Evolutionary conservation across 257 asterid genomes (phyloP).

Genomic region (Haberlea rhodopensis): DNA sequence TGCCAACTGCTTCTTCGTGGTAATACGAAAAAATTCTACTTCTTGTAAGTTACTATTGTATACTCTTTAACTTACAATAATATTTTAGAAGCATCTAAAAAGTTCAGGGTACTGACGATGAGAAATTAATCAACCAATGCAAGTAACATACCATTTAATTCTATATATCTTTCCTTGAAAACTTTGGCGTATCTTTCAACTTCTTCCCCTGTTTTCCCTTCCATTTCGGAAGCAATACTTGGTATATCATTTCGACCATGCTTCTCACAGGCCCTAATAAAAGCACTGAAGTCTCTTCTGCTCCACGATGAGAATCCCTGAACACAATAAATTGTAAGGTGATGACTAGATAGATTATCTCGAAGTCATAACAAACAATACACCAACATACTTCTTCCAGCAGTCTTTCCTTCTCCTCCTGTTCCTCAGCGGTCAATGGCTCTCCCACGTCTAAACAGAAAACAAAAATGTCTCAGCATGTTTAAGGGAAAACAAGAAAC

Average conservation of each 20-base stretch:
- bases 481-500: slow-evolving; percentile 17
- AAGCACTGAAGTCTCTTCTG: slow-evolving; percentile 88
- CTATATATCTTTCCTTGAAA: slow-evolving; percentile 92
- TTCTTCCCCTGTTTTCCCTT: slow-evolving; percentile 90
- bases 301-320: slow-evolving; percentile 99
- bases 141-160: slow-evolving; percentile 60
- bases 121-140: slow-evolving; percentile 2
- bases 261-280: slow-evolving; percentile 97
- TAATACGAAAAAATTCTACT: no score
- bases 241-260: slow-evolving; percentile 81
- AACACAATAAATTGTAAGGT: slow-evolving; percentile 25
- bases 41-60: no score
- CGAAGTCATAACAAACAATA: slow-evolving; percentile 14
- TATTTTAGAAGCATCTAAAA: no score
- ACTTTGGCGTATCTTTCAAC: slow-evolving; percentile 89
- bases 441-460: slow-evolving; percentile 71
- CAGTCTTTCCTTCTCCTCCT: slow-evolving; percentile 85
- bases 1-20: no score
- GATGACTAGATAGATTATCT: slow-evolving; percentile 12
- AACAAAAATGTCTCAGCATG: slow-evolving; percentile 26
- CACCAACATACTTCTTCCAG: slow-evolving; percentile 67
- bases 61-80: no score
- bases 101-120: no score
- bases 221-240: slow-evolving; percentile 93
- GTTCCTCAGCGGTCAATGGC: slow-evolving; percentile 95